Base-by-base conservation (phyloP, 257 asterid species). In the Leonotis leonurus region DNA sequence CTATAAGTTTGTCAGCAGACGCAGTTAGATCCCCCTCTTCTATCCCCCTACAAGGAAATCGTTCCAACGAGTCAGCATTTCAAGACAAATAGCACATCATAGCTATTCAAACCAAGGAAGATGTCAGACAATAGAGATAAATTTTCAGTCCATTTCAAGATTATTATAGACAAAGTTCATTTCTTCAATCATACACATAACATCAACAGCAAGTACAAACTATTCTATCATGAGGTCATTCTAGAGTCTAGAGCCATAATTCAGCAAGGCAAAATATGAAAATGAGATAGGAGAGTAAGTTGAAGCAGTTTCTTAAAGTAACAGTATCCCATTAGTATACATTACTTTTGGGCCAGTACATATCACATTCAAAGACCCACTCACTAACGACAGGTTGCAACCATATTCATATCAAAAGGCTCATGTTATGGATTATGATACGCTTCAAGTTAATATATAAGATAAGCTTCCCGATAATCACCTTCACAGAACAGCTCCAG, bases 21-120 rank as follows among this genome's bases (percentile, higher is more conserved):
- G n/a, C 32, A 17, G 41, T 45, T 62, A 64, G 55, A 64, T 65
- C 74, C n/a, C n/a, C n/a, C 62, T 62, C 75, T 70, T 70, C 61
- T 37, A 70, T 62, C n/a, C 62, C 39, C 83, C 79, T 77, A 74
- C 79, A 73, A 49, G 43, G 8, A 51, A 64, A 54, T 27, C 24
- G 21, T 53, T 46, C 44, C 68, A 48, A 56, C 37, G 22, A 41
- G 74, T 70, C 45, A 46, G 56, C 59, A 37, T 14, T 26, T 62
- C 54, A 13, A 24, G 7, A 14, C 2, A 6, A 9, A 10, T n/a
- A 32, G n/a, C 46, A 48, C 6, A 17, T 5, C 50, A 36, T 27
- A 37, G 10, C 55, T 16, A 35, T 3, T 20, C 2, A 30, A 57
- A 32, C 56, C 48, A 12, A 9, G 41, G 18, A 14, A 24, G 21